Conservation (phyloP, 75 land plant species). For the Pinus taeda region DNA sequence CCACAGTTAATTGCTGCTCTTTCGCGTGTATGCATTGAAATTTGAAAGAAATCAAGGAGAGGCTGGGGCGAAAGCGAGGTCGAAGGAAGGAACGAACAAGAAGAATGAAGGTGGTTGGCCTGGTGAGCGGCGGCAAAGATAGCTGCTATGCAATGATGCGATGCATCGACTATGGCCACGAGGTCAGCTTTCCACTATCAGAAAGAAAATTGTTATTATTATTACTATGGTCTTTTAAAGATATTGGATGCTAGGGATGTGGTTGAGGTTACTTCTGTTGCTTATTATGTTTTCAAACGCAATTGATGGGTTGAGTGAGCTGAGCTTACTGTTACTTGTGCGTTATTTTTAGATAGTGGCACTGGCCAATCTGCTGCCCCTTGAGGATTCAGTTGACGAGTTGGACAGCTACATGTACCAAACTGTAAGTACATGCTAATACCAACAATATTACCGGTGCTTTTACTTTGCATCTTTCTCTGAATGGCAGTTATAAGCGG, state of each 20-base stretch:
- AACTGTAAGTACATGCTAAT: slow-evolving; percentile 51
- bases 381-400: slow-evolving; percentile 85
- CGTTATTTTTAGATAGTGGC: slow-evolving; percentile 69
- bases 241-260: too few relatives aligned
- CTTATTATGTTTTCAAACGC: neutral
- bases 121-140: slow-evolving; percentile 97
- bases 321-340: neutral
- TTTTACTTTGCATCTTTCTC: too few relatives aligned
- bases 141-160: slow-evolving; percentile 99
- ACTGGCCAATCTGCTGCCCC: slow-evolving; percentile 89
- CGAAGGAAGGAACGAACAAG: too few relatives aligned
- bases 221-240: neutral
- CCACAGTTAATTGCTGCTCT: too few relatives aligned
- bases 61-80: too few relatives aligned
- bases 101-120: slow-evolving; percentile 91
- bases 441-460: too few relatives aligned
- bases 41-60: too few relatives aligned
- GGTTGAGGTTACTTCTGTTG: neutral
- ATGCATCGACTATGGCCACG: slow-evolving; percentile 83
- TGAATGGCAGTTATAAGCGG: too few relatives aligned
- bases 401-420: slow-evolving; percentile 99
- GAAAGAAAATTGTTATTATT: neutral
- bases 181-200: slow-evolving; percentile 43
- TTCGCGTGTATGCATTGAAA: too few relatives aligned
- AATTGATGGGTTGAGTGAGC: neutral